Evolutionary conservation across 257 asterid genomes (phyloP).

Genomic region (Sherardia arvensis): DNA sequence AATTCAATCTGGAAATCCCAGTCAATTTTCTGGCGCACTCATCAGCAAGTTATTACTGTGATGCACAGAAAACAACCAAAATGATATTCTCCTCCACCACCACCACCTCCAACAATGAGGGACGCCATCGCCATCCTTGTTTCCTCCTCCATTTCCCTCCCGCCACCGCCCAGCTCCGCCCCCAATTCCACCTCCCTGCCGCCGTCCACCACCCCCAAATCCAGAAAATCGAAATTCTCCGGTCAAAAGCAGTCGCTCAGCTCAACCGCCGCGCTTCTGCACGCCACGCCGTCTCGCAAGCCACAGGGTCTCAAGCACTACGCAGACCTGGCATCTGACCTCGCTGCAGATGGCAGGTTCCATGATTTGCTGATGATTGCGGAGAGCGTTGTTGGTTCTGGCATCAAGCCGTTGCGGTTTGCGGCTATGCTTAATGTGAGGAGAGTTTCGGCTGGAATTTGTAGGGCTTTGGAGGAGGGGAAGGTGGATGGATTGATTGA

Average conservation of each 20-base stretch:
- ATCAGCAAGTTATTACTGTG: neutral
- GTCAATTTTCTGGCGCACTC: neutral
- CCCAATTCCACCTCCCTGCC: slow-evolving; percentile 12
- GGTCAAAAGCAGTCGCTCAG: slow-evolving; percentile 5
- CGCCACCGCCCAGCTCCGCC: slow-evolving; percentile 42
- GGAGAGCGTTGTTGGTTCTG: slow-evolving; percentile 54
- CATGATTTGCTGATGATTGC: slow-evolving; percentile 56
- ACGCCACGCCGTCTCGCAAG: slow-evolving; percentile 9
- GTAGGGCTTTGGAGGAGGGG: slow-evolving; percentile 35
- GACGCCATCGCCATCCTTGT: slow-evolving; percentile 56
- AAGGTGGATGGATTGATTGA: slow-evolving; percentile 25
- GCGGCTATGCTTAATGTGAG: slow-evolving; percentile 27
- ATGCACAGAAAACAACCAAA: neutral
- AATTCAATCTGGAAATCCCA: slow-evolving; percentile 33
- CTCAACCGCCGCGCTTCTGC: slow-evolving; percentile 27
- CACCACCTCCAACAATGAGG: slow-evolving; percentile 56
- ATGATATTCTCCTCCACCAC: slow-evolving; percentile 16
- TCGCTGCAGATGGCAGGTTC: slow-evolving; percentile 67
- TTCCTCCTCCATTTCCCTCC: slow-evolving; percentile 42
- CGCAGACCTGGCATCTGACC: slow-evolving; percentile 65
- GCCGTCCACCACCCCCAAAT: slow-evolving; percentile 25
- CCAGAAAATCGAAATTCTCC: slow-evolving; percentile 22
- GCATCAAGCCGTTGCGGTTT: slow-evolving; percentile 39
- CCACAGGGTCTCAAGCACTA: slow-evolving; percentile 36
- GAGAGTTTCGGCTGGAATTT: slow-evolving; percentile 46